These are phyloP conservation scores for Solanum commersonii DNA, from an alignment of 257 asterid species.

Conservation along the genomic window DNA sequence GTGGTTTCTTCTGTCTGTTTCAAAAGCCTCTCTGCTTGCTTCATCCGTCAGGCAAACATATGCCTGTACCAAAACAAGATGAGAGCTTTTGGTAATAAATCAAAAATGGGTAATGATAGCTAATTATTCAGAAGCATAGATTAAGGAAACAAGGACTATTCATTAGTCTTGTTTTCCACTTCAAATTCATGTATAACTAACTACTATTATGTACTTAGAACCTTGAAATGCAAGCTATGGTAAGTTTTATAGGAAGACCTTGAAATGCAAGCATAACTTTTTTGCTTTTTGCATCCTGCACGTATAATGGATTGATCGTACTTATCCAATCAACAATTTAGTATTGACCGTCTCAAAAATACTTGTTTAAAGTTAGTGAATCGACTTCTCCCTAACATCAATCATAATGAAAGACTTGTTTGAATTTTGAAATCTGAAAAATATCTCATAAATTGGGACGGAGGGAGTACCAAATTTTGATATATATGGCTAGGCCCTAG, in stretches of 20 bases:
- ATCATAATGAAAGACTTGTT: no score
- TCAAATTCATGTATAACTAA: not conserved
- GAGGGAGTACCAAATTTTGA: no score
- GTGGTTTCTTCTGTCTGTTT: slow-evolving; percentile 23
- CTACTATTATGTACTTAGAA: not conserved
- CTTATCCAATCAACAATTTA: no score
- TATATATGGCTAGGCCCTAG: not conserved
- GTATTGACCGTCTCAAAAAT: no score
- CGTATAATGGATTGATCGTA: no score
- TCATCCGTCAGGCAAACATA: slow-evolving; percentile 49
- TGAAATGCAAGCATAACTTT: no score
- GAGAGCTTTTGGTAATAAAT: not conserved
- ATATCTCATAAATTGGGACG: no score
- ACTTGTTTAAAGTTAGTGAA: no score
- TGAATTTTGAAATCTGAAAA: no score
- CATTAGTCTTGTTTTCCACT: not conserved
- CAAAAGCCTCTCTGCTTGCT: slow-evolving; percentile 35
- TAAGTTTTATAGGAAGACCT: no score
- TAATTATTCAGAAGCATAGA: not conserved
- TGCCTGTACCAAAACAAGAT: slow-evolving; percentile 33
- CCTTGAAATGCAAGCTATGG: not conserved
- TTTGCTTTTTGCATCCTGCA: no score
- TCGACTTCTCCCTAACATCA: no score
- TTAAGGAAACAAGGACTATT: not conserved
- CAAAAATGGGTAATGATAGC: not conserved